These are phyloP conservation scores for Leishmania braziliensis DNA, from an alignment of 208 protist species.

Conservation along the genomic window DNA sequence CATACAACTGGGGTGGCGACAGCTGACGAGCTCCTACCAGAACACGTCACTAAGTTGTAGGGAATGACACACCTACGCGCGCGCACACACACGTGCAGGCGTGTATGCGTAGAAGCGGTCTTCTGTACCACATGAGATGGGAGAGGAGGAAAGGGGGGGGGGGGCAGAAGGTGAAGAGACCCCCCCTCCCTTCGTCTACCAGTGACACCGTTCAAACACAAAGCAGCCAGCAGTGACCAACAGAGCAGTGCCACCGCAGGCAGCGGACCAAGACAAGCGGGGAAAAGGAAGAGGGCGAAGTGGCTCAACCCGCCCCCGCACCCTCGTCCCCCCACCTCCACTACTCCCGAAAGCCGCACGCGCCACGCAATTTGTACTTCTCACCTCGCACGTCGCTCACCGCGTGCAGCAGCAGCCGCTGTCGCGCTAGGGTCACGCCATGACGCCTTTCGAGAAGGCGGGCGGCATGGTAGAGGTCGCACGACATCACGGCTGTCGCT, in stretches of 20 bases:
- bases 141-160: not conserved
- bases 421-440: not conserved
- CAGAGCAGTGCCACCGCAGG: not conserved
- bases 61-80: not conserved
- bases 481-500: not conserved
- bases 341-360: not conserved
- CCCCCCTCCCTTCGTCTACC: not conserved
- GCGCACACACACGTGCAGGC: not conserved
- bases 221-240: not conserved
- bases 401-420: not conserved
- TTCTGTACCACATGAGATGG: not conserved
- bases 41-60: not conserved
- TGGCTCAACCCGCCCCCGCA: not conserved
- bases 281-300: not conserved
- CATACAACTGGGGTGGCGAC: not conserved
- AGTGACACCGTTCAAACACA: not conserved
- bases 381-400: conserved; percentile 2
- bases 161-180: not conserved
- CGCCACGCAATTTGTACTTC: not conserved
- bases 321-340: not conserved
- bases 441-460: conserved; percentile 4
- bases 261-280: not conserved
- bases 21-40: not conserved
- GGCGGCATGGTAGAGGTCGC: not conserved
- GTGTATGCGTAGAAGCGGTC: not conserved